Conservation (phyloP, 495 filamentous ascomycete species). For the Xylaria flabelliformis region DNA sequence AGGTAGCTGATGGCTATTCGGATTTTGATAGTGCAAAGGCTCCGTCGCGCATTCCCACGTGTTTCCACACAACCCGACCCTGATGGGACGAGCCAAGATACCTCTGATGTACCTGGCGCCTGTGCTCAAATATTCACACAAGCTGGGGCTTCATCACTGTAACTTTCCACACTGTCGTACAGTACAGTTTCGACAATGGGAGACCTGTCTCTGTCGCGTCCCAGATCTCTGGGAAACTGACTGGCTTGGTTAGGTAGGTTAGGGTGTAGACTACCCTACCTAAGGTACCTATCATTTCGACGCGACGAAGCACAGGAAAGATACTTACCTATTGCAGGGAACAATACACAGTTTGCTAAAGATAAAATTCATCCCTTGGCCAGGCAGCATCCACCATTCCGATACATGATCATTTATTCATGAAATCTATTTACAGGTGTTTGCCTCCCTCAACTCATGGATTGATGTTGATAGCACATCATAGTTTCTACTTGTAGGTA, state of each 20-base stretch:
- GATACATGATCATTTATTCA: background rate
- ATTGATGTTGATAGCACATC: background rate
- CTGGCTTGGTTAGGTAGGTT: background rate
- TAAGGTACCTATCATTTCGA: background rate
- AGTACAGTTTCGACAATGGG: background rate
- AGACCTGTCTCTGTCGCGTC: background rate
- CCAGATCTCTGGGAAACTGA: constrained; percentile 2
- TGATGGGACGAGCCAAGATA: constrained; percentile 16
- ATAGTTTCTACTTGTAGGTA: background rate
- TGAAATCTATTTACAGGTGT: background rate
- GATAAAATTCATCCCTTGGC: background rate
- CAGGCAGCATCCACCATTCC: background rate
- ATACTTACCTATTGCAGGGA: too few species aligned
- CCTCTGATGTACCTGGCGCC: constrained; percentile 22
- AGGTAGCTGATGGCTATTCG: constrained; percentile 22
- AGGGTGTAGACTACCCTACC: background rate
- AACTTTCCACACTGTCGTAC: constrained; percentile 17
- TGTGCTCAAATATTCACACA: constrained; percentile 43
- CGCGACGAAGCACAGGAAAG: background rate
- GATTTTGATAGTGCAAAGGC: constrained; percentile 6
- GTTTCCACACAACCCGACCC: constrained; percentile 22
- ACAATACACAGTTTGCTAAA: background rate
- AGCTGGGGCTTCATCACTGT: constrained; percentile 16
- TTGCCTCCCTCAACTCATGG: background rate
- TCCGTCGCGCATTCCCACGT: constrained; percentile 21